Conservation (phyloP, 768 basidiomycete genomes). For the Mycena metata region DNA sequence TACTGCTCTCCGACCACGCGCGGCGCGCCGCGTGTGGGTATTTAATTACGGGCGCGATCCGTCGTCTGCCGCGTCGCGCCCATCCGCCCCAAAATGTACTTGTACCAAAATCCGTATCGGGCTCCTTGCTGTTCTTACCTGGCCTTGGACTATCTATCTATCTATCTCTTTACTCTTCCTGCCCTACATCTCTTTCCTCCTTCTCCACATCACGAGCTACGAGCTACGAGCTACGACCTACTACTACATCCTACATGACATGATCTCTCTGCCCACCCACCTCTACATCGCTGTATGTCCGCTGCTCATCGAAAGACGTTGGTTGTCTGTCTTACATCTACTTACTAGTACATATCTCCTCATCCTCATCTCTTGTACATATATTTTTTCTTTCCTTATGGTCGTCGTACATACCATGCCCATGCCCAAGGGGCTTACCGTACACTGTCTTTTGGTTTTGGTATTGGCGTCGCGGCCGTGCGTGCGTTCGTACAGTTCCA, state of each 20-base stretch:
- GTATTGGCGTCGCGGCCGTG: too few species aligned
- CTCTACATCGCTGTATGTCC: not conserved
- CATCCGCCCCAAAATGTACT: slow-evolving; percentile 13
- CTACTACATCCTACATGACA: slow-evolving; percentile 1
- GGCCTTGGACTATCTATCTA: slow-evolving; percentile 15
- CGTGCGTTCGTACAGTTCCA: too few species aligned
- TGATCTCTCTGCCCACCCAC: not conserved
- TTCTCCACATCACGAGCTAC: not conserved
- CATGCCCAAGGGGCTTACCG: too few species aligned
- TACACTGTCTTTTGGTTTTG: too few species aligned
- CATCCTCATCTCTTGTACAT: too few species aligned
- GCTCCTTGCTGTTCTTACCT: not conserved
- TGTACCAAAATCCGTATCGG: slow-evolving; percentile 10
- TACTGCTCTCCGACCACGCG: not conserved
- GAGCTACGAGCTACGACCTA: not conserved
- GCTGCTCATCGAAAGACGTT: too few species aligned
- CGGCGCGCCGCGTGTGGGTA: not conserved
- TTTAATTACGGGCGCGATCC: not conserved
- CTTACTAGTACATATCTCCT: too few species aligned
- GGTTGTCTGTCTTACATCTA: too few species aligned
- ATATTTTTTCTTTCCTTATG: too few species aligned
- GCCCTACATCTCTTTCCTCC: slow-evolving; percentile 12
- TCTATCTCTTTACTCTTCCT: too few species aligned
- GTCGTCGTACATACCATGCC: too few species aligned
- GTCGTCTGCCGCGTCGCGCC: not conserved